Evolutionary conservation across 192 early-diverging fungal species (phyloP).

Genomic region (Coemansia sp.): DNA sequence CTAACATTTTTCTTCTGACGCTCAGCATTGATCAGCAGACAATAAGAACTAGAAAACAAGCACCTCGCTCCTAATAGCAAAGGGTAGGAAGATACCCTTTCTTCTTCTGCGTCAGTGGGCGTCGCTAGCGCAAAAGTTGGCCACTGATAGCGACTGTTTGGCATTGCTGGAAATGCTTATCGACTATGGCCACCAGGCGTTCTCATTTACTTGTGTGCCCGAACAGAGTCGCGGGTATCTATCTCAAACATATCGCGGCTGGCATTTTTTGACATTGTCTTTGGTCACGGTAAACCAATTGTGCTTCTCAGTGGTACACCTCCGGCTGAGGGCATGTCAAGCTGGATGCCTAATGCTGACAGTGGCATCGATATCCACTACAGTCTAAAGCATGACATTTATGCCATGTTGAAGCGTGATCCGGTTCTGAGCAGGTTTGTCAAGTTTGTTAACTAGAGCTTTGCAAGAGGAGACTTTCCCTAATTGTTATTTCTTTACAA

Average conservation of each 20-base stretch:
- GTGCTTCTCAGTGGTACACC: neutral
- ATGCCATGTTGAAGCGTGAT: constrained; percentile 16
- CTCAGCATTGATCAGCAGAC: no score
- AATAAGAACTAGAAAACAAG: no score
- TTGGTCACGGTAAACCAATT: constrained; percentile 25
- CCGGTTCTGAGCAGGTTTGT: neutral
- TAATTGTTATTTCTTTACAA: no score
- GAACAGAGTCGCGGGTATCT: constrained; percentile 7
- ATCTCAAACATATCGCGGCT: constrained; percentile 36
- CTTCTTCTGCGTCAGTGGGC: neutral
- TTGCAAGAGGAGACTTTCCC: neutral
- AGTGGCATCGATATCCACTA: constrained; percentile 18
- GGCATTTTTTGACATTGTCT: constrained; percentile 22
- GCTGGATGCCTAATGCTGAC: constrained; percentile 22
- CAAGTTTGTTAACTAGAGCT: neutral
- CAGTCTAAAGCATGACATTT: constrained; percentile 2
- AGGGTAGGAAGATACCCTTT: no score
- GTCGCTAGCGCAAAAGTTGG: neutral
- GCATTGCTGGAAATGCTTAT: neutral
- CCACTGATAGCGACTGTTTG: neutral
- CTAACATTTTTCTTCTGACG: no score
- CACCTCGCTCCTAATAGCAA: no score
- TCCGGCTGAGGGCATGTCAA: neutral
- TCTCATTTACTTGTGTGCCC: neutral
- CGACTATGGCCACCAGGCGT: neutral